Base-by-base conservation (phyloP, 345 rosid species). In the Euphorbia pulcherrima region DNA sequence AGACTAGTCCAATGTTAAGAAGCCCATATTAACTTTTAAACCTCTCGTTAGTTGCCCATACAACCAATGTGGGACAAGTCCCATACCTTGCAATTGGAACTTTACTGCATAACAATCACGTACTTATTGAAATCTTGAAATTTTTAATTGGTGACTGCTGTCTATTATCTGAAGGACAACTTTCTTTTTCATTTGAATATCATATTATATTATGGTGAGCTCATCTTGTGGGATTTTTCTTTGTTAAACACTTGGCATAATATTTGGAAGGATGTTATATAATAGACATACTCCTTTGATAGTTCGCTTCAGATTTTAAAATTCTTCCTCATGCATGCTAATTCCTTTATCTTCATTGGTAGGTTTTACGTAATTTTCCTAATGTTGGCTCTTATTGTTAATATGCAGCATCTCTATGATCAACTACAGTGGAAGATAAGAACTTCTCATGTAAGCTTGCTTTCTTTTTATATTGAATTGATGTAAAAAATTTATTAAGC, bases 401-500 rank as follows among this genome's bases (percentile, higher is more conserved):
- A 74, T 77, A 16, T 77, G 79, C 82, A 94, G 99, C 80, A 63
- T 33, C 85, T 94, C 59, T 88, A 94, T 73, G 97, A 89, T 77
- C 86, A 94, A 65, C 72, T 94, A 74, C 88, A 84, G 72, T 86
- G 89, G 92, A 86, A 91, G 88, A 88, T 89, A 77, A 81, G 83
- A 76, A 78, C 83, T 69, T 88, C 92, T 48, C 80, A 86, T 68
- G 99, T 94, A 88, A 91, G 90, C 77, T 75, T 64, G 53, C 55
- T 17, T 5, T 64, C 4, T 23, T 26, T 64, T 16, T 46, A 46
- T 46, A 28, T 64, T 47, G 67, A 2, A 9, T 27, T 64, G 1
- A 46, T 46, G 39, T 1, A 12, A 26, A 60, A n/a, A 35, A 21
- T 21, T 63, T 9, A 44, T 44, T 11, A 40, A 21, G 40, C 54